Evolutionary conservation across 139 green algal species (phyloP).

Genomic region (Desmodesmus armatus): DNA sequence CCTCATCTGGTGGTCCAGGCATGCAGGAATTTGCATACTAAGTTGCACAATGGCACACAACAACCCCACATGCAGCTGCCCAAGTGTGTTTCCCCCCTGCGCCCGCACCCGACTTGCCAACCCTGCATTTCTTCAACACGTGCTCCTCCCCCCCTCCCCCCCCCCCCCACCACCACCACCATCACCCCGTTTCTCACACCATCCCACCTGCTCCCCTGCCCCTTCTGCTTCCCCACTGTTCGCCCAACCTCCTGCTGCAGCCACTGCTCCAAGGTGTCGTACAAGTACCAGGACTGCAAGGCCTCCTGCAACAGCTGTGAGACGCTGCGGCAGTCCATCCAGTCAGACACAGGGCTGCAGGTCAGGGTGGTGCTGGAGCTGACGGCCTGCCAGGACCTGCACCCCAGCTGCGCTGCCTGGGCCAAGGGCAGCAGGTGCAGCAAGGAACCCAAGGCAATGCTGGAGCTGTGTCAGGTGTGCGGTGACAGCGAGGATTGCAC

Average conservation of each 20-base stretch:
- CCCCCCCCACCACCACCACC: too few species aligned
- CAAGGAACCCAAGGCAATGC: constrained; percentile 18
- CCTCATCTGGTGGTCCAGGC: too few species aligned
- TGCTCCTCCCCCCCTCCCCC: too few species aligned
- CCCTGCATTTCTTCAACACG: too few species aligned
- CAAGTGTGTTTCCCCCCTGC: too few species aligned
- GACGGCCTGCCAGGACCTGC: constrained; percentile 16
- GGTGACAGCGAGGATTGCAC: not conserved
- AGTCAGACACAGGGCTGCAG: constrained; percentile 26
- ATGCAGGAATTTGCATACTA: too few species aligned
- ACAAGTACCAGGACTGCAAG: constrained; percentile 32
- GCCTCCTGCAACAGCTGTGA: constrained; percentile 14
- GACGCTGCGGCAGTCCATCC: constrained; percentile 17
- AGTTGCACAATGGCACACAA: too few species aligned
- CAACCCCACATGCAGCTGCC: too few species aligned
- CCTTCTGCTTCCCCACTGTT: not conserved
- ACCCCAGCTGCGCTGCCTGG: constrained; percentile 27
- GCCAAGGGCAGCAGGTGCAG: constrained; percentile 1
- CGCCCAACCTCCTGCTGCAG: not conserved
- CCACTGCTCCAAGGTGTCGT: not conserved
- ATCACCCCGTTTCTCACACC: too few species aligned
- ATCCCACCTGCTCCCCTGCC: too few species aligned
- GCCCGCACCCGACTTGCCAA: too few species aligned
- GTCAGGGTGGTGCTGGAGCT: constrained; percentile 25
- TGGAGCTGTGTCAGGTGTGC: constrained; percentile 40